Evolutionary conservation across 345 rosid species (phyloP).

Genomic region (Limnanthes douglasii): DNA sequence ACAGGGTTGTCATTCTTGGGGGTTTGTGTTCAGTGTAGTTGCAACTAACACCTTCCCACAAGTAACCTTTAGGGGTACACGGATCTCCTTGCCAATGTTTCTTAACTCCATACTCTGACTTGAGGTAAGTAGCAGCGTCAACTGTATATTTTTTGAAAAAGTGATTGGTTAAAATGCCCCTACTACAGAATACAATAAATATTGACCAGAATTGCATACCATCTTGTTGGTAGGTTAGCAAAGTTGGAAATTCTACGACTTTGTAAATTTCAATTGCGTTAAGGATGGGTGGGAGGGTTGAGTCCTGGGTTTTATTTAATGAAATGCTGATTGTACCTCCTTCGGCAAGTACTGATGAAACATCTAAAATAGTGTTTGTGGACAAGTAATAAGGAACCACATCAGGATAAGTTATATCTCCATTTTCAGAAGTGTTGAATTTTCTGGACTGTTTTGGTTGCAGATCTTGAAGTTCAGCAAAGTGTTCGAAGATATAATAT

Average conservation of each 20-base stretch:
- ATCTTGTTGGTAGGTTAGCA: conserved; percentile 12
- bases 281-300: conserved; percentile 24
- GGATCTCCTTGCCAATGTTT: conserved; percentile 43
- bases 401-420: neutral
- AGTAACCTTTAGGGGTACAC: conserved; percentile 14
- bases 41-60: conserved; percentile 39
- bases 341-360: neutral
- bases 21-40: conserved; percentile 11
- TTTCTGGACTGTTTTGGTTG: conserved; percentile 9
- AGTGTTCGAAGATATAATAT: conserved; percentile 23
- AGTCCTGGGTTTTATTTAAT: conserved; percentile 5
- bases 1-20: conserved; percentile 28
- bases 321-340: neutral
- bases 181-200: neutral
- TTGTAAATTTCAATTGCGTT: conserved; percentile 23
- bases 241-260: conserved; percentile 7
- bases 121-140: conserved; percentile 21
- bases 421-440: conserved; percentile 7
- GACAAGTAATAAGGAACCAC: conserved; percentile 2
- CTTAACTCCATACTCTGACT: conserved; percentile 20
- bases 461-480: conserved; percentile 17
- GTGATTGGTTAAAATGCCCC: neutral
- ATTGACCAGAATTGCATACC: conserved; percentile 16
- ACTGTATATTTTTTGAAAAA: conserved; percentile 10
- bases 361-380: neutral